Evolutionary conservation across 2,329 filamentous ascomycete genomes (phyloP).

Genomic region (Pseudogymnoascus sp.): DNA sequence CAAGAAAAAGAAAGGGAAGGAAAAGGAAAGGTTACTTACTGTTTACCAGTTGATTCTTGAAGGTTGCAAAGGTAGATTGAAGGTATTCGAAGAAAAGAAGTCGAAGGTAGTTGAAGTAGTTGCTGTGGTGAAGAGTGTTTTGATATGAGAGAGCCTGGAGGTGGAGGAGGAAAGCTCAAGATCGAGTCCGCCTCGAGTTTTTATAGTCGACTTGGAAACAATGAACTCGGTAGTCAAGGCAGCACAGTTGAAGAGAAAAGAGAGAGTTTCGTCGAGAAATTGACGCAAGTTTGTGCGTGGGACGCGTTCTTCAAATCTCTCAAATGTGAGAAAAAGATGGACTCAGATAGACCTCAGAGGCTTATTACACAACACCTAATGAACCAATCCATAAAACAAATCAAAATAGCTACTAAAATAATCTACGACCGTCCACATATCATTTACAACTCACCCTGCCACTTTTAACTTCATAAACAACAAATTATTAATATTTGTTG

Average conservation of each 20-base stretch:
- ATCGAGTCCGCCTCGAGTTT: background rate
- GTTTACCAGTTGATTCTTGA: background rate
- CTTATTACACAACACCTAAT: background rate
- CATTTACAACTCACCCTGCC: background rate
- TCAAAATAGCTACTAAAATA: background rate
- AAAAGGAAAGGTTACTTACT: background rate
- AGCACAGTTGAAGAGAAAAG: background rate
- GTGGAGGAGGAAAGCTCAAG: background rate
- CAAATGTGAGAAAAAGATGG: constrained; percentile 5
- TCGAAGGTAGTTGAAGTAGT: background rate
- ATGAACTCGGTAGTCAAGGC: background rate
- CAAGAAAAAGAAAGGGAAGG: background rate
- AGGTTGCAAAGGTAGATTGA: background rate
- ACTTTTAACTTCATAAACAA: background rate
- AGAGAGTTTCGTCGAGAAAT: no score
- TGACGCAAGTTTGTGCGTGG: background rate
- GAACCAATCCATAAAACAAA: background rate
- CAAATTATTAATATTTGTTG: background rate
- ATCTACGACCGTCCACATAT: background rate
- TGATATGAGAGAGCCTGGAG: background rate
- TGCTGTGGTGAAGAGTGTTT: background rate
- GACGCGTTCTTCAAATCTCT: background rate
- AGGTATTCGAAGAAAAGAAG: background rate
- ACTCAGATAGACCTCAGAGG: background rate
- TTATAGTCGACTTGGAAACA: background rate